phyloP scores from a whole-genome alignment of 305 asterid genomes.

The Fraxinus sp. region DNA sequence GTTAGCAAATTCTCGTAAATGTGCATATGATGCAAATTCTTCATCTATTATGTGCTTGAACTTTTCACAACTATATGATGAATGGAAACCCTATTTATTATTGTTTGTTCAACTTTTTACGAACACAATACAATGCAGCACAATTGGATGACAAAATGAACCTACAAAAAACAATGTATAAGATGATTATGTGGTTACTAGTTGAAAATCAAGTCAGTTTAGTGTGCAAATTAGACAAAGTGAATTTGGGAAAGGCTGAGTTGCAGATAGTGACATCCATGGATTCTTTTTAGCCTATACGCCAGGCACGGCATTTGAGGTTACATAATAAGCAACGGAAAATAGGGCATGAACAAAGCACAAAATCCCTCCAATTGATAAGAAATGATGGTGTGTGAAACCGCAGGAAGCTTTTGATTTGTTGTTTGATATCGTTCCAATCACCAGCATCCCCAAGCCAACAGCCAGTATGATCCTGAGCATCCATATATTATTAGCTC shows the following conservation, averaged over 20 bases:
- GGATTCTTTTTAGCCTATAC: not conserved
- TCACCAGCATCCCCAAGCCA: conserved; percentile 65
- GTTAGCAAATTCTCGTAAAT: not conserved
- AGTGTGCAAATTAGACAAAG: not conserved
- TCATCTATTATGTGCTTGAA: not conserved
- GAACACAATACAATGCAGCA: not conserved
- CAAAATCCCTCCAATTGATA: conserved; percentile 75
- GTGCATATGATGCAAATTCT: not conserved
- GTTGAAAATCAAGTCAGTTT: not conserved
- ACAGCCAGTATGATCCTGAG: conserved; percentile 72
- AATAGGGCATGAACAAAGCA: conserved; percentile 76
- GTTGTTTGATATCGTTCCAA: conserved; percentile 72
- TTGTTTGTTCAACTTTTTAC: not conserved
- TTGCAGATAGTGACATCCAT: not conserved
- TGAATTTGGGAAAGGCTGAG: not conserved
- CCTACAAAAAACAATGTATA: not conserved
- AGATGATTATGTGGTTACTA: not conserved
- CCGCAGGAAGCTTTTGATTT: conserved; percentile 80
- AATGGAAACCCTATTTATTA: not conserved
- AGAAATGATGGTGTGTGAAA: conserved; percentile 71
- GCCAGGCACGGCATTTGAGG: conserved; percentile 45
- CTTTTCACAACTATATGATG: not conserved
- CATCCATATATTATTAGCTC: not conserved
- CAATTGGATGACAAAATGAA: not conserved
- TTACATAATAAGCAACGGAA: conserved; percentile 70